These are phyloP conservation scores for Crucihimalaya himalaica DNA, from an alignment of 345 rosid genomes.

Conservation along the genomic window DNA sequence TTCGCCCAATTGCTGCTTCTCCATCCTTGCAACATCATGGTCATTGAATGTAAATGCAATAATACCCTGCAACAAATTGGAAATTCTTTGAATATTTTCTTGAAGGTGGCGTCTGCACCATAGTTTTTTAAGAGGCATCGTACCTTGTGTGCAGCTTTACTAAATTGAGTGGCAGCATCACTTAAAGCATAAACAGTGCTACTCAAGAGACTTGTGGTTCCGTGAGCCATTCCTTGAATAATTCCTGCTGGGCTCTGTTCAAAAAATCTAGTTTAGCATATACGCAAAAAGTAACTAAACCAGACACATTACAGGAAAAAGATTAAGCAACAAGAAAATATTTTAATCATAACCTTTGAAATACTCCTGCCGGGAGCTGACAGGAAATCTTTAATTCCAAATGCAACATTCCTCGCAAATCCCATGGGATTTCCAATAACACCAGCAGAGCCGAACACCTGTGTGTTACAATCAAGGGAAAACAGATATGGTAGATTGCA, in stretches of 20 bases:
- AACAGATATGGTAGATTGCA: slow-evolving; percentile 3
- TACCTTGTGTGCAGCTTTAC: slow-evolving; percentile 99
- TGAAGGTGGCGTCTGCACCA: slow-evolving; percentile 8
- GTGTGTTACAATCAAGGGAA: slow-evolving; percentile 35
- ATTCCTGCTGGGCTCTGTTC: slow-evolving; percentile 85
- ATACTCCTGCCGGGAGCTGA: slow-evolving; percentile 82
- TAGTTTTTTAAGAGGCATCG: slow-evolving; percentile 9
- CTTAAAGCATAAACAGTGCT: slow-evolving; percentile 91
- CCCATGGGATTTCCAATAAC: slow-evolving; percentile 98
- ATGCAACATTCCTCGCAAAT: slow-evolving; percentile 85
- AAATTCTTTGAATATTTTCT: slow-evolving; percentile 17
- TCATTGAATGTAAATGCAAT: slow-evolving; percentile 95
- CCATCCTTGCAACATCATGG: slow-evolving; percentile 77
- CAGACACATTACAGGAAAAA: slow-evolving; percentile 6
- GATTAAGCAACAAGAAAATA: neutral
- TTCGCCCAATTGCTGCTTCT: slow-evolving; percentile 69
- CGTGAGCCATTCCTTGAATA: slow-evolving; percentile 88
- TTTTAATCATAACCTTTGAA: slow-evolving; percentile 57
- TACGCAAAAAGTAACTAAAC: slow-evolving; percentile 2
- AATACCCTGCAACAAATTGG: slow-evolving; percentile 62
- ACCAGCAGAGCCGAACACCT: slow-evolving; percentile 98
- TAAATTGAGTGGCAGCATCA: slow-evolving; percentile 95
- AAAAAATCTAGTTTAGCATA: slow-evolving; percentile 31
- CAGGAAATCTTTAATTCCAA: slow-evolving; percentile 86
- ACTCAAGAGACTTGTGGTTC: slow-evolving; percentile 87